Conservation (phyloP, 2,329 filamentous ascomycete species). For the Paecilomyces variotii region DNA sequence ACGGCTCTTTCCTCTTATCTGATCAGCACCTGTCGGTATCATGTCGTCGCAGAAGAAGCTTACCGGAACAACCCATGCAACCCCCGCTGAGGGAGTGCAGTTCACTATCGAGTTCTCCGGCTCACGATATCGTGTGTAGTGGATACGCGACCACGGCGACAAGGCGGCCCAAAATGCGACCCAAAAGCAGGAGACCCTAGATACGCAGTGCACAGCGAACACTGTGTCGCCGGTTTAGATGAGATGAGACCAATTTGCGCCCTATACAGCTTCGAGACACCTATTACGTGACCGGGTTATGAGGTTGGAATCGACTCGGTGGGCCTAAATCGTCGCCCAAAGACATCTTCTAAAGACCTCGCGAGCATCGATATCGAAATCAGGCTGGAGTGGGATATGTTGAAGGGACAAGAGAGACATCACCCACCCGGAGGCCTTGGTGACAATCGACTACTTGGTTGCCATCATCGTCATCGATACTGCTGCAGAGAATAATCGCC, state of each 20-base stretch:
- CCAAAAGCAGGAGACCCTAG: neutral
- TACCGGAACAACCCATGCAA: neutral
- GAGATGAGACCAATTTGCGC: neutral
- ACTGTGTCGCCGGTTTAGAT: neutral
- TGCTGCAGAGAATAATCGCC: neutral
- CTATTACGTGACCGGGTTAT: neutral
- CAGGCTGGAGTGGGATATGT: neutral
- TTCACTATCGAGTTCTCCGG: neutral
- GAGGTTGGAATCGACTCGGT: neutral
- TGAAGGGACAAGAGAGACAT: neutral
- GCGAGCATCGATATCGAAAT: neutral
- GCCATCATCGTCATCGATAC: neutral
- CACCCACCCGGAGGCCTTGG: neutral
- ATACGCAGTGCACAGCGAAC: neutral
- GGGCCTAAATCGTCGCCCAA: neutral
- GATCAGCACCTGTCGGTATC: neutral
- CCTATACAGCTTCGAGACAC: neutral
- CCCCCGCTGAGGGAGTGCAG: neutral
- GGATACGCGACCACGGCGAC: neutral
- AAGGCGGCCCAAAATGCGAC: neutral
- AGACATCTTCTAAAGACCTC: neutral
- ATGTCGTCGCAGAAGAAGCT: neutral
- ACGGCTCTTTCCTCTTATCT: neutral
- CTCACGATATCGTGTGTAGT: neutral
- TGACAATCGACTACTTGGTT: neutral